Evolutionary conservation across 345 rosid genomes (phyloP), one percentile per base, ranked within the genome.

Genomic region (Eucalyptus erythrocorys): DNA sequence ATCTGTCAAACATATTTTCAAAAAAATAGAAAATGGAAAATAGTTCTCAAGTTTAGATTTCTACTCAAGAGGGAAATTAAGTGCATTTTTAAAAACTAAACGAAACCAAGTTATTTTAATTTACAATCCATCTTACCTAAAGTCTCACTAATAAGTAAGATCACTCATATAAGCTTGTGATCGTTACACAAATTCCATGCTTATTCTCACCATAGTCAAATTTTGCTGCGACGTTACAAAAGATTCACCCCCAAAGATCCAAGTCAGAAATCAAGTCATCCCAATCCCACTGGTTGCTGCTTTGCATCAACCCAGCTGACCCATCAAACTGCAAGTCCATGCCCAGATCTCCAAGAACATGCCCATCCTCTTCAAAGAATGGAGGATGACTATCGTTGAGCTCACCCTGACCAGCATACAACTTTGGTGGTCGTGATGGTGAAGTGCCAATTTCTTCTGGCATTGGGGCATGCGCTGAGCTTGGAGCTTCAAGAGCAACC

Each of bases 201-300:
- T 40, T 40, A 76, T 11, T 76, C 84, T 76, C 82, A 76, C 82
- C 47, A 21, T 37, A 40, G 47, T 76, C 27, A 40, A 37, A 21
- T 76, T 76, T 76, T 10, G 27, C 42, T 21, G 47, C 47, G 30
- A 21, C 30, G 15, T 37, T 43, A 86, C 53, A 55, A 49, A n/a
- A 87, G 71, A n/a, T 85, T 86, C 84, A 76, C n/a, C 50, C 88
- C 92, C 91, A 88, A 32, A 88, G 91, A 82, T 87, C 89, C 89
- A 66, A 86, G 87, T 89, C 90, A 79, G 89, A 76, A 86, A 90
- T 48, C 87, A 90, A 47, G 84, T 91, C 91, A 80, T 90, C 91
- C 89, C 71, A 90, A 79, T 89, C 91, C 91, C 88, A 89, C 34
- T 80, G 87, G 81, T 47, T 89, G 68, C 79, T 88, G 64, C 89